Evolutionary conservation across 1,284 basidiomycete genomes (phyloP).

Genomic region (Porogramme epimiltina): DNA sequence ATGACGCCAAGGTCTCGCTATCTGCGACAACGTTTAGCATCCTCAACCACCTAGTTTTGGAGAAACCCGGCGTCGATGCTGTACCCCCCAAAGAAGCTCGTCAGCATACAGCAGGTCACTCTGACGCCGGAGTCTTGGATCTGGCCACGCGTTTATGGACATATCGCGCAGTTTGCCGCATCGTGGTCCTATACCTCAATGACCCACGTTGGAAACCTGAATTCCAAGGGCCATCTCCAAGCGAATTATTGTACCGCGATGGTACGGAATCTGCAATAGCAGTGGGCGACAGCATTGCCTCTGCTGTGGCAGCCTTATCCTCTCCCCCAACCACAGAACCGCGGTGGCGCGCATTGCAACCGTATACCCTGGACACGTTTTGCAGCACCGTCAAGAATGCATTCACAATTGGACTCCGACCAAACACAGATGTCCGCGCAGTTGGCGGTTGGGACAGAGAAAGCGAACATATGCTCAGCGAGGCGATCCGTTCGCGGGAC

Average conservation of each 20-base stretch:
- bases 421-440: neutral
- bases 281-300: neutral
- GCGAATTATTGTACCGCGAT: neutral
- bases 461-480: neutral
- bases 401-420: neutral
- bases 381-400: neutral
- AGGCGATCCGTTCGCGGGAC: neutral
- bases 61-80: neutral
- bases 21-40: neutral
- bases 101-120: neutral
- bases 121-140: neutral
- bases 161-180: neutral
- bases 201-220: neutral
- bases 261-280: too few relatives aligned
- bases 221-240: neutral
- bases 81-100: neutral
- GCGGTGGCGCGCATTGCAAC: neutral
- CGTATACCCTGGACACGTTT: neutral
- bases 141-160: neutral
- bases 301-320: neutral
- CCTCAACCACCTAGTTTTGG: neutral
- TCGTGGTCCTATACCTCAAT: neutral
- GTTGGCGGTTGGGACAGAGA: conserved; percentile 1
- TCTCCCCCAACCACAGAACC: too few relatives aligned
- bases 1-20: neutral